phyloP scores from a whole-genome alignment of 495 filamentous ascomycete genomes.

The Lepraria neglecta region DNA sequence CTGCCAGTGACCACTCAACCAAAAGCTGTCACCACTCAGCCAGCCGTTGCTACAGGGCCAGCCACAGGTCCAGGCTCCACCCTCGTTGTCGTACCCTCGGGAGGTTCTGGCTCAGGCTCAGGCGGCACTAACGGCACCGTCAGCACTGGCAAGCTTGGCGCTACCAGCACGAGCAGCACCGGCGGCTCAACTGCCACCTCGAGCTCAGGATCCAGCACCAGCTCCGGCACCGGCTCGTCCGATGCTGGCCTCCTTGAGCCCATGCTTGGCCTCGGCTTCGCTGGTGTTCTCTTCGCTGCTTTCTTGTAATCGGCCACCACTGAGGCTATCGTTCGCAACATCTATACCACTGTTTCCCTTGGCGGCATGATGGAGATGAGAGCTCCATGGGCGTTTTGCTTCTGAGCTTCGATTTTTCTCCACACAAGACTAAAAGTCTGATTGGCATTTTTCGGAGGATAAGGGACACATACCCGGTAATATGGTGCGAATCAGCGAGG shows the following conservation, averaged over 20 bases:
- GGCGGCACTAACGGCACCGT: slow-evolving; percentile 26
- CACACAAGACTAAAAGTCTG: slow-evolving; percentile 11
- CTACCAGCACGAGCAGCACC: slow-evolving; percentile 33
- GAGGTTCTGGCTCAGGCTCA: slow-evolving; percentile 19
- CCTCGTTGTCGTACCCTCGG: slow-evolving; percentile 12
- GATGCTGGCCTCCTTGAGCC: slow-evolving; percentile 24
- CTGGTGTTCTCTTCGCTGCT: slow-evolving; percentile 43
- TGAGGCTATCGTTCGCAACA: neutral
- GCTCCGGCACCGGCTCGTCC: neutral
- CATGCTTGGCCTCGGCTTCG: slow-evolving; percentile 34
- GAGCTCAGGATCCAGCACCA: slow-evolving; percentile 11
- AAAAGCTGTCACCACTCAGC: slow-evolving; percentile 37
- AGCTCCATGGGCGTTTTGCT: neutral
- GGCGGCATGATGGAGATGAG: slow-evolving; percentile 1
- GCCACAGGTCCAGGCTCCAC: slow-evolving; percentile 36
- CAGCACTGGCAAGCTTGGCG: slow-evolving; percentile 24
- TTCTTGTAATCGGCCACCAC: slow-evolving; percentile 36
- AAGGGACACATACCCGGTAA: neutral
- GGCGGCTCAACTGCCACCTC: slow-evolving; percentile 10
- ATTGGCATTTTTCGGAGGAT: slow-evolving; percentile 6
- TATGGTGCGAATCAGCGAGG: slow-evolving; percentile 9
- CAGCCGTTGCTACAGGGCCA: slow-evolving; percentile 41
- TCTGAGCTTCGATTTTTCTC: neutral
- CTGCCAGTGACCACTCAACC: slow-evolving; percentile 35
- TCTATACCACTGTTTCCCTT: slow-evolving; percentile 3